A percentile compares a stretch with the other conserved stretches of the same genome.
phyloP scores from a whole-genome alignment of 768 basidiomycete genomes.

The Collybia nuda region DNA sequence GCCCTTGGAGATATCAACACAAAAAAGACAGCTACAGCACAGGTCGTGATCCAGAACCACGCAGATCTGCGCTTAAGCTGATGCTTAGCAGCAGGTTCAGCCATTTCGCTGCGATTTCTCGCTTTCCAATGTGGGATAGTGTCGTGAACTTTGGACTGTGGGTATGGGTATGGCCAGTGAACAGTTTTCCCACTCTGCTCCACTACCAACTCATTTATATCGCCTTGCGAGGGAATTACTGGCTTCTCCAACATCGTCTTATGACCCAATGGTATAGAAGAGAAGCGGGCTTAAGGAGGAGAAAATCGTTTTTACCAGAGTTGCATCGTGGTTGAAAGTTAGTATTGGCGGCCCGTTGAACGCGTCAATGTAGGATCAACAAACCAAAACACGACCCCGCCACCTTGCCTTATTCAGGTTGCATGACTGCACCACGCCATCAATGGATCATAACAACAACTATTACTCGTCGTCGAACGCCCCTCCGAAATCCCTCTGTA shows the following conservation, averaged over 20 bases:
- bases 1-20: conserved; percentile 20
- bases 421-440: too few relatives aligned
- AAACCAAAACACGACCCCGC: too few relatives aligned
- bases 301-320: neutral
- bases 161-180: neutral
- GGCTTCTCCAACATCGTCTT: conserved; percentile 2
- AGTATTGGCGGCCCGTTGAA: too few relatives aligned
- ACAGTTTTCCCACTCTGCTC: neutral
- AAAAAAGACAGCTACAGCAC: conserved; percentile 22
- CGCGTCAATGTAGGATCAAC: too few relatives aligned
- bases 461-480: too few relatives aligned
- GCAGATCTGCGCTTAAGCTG: conserved; percentile 17
- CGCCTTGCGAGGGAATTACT: neutral
- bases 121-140: neutral
- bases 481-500: too few relatives aligned
- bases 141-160: neutral
- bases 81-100: conserved; percentile 3
- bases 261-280: conserved; percentile 11
- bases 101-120: neutral
- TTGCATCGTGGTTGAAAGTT: too few relatives aligned
- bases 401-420: too few relatives aligned
- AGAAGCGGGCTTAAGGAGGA: conserved; percentile 4
- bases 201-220: neutral
- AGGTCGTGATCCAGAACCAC: conserved; percentile 26
- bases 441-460: too few relatives aligned